Evolutionary conservation across 1,284 basidiomycete species (phyloP).

Genomic region (Cryptococcus hybrid): DNA sequence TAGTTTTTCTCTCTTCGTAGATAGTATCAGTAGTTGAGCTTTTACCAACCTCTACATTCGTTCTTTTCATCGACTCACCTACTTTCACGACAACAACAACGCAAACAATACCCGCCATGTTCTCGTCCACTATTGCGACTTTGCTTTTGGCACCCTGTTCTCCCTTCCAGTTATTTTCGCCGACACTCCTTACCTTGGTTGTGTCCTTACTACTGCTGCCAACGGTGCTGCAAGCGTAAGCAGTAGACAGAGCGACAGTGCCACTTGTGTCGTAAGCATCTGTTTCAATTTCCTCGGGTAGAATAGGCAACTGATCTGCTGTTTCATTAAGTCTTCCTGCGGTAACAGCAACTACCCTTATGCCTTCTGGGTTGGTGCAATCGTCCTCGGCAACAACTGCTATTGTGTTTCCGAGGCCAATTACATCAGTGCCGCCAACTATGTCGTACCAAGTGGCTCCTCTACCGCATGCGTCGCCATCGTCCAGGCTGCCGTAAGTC

Average conservation of each 20-base stretch:
- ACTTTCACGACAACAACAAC: no score
- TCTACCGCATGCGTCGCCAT: neutral
- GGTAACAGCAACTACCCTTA: neutral
- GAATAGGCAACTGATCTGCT: neutral
- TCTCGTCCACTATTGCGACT: neutral
- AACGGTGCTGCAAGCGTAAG: neutral
- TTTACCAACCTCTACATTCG: no score
- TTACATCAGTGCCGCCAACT: neutral
- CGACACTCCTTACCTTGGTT: neutral
- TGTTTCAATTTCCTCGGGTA: neutral
- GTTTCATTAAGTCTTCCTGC: neutral
- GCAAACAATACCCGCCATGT: no score
- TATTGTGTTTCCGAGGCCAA: conserved; percentile 2
- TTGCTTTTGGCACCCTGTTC: neutral
- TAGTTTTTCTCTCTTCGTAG: no score
- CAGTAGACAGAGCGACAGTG: neutral
- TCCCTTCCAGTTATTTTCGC: no score
- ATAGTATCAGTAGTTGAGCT: no score
- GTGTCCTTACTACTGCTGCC: neutral
- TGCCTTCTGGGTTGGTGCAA: neutral
- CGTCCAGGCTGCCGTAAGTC: conserved; percentile 7
- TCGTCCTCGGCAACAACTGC: conserved; percentile 1
- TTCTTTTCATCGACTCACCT: no score
- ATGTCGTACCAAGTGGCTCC: neutral
- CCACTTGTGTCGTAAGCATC: neutral